Base-by-base conservation (phyloP, 2,329 filamentous ascomycete species). In the Fusarium sarcochroum region DNA sequence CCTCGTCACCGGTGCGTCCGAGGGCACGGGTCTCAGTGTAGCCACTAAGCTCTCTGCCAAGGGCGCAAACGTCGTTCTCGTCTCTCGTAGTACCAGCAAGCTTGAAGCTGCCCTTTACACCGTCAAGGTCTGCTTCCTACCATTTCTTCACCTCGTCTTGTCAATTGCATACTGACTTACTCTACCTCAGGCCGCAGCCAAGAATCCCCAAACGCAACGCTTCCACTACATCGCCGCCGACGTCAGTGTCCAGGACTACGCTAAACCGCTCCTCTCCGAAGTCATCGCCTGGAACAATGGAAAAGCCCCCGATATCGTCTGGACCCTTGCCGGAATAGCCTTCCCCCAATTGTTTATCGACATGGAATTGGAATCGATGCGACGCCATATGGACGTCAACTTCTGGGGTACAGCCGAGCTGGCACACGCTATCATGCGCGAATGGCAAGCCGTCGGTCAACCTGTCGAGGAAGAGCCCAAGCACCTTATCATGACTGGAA, bases 401-500 rank as follows among this genome's bases (percentile, higher is more conserved):
- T 98, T 93, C 82, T 97, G 91, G 86, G 92, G 93, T 48, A 89
- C 90, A 30, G 91, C 91, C 40, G 96, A 97, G 78, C 92, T 97
- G 81, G 91, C 93, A 37, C 93, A 97, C 76, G 90, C 93, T 20
- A 89, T 91, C 18, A 82, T 98, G 64, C 87, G 86, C 51, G 85
- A 87, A 63, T 98, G 95, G 95, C 87, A 94, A 44, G 80, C 81
- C 5, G 83, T 84, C 14, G 79, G 79, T 11, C 79, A 78, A 6
- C 78, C 83, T 10, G 74, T 83, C 35, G 78, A 84, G 48, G 54
- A 71, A 23, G 81, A 86, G 66, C 84, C 90, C 11, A 88, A 91
- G 55, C 95, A 98, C 79, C 85, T 99, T 68, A 89, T 99, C 76
- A 93, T 98, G 80, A 98, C 96, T 1, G 90, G 90, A 17, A 96